A percentile compares a stretch with the other conserved stretches of the same genome.
Conservation (phyloP, 495 filamentous ascomycete genomes). For the Penicillium tannophilum region DNA sequence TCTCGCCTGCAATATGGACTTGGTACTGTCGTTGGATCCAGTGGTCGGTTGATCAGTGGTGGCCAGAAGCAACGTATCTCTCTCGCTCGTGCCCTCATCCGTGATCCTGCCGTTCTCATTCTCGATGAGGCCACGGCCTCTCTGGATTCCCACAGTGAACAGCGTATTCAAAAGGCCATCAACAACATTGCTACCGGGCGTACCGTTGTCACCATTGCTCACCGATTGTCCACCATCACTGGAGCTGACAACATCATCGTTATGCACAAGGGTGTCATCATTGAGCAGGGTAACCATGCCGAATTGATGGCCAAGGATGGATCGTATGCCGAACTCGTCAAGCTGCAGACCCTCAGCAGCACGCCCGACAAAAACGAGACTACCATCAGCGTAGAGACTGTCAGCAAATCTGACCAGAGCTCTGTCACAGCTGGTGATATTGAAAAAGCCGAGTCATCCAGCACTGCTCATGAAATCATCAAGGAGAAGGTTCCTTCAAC, state of each 20-base stretch:
- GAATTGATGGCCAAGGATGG: constrained; percentile 40
- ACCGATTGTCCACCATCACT: constrained; percentile 50
- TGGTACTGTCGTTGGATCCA: constrained; percentile 55
- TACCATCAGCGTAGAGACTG: constrained; percentile 21
- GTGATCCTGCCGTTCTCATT: constrained; percentile 78
- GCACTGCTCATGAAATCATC: constrained; percentile 13
- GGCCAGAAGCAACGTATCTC: constrained; percentile 67
- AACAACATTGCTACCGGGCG: constrained; percentile 46
- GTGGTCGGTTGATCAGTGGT: constrained; percentile 60
- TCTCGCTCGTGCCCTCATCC: constrained; percentile 72
- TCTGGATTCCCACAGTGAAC: constrained; percentile 56
- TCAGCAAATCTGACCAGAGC: constrained; percentile 29
- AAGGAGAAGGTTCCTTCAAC: constrained; percentile 24
- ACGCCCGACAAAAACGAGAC: constrained; percentile 24
- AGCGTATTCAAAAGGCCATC: constrained; percentile 54
- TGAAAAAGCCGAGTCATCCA: constrained; percentile 26
- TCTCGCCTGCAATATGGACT: constrained; percentile 50
- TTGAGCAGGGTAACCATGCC: constrained; percentile 58
- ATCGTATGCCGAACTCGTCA: constrained; percentile 48
- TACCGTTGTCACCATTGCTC: constrained; percentile 52
- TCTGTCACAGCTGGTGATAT: constrained; percentile 27
- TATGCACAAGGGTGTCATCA: constrained; percentile 55
- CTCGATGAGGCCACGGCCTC: constrained; percentile 78
- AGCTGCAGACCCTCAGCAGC: constrained; percentile 43
- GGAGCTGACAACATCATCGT: constrained; percentile 70